Conservation (phyloP, 306 rosid species). For the Quercus bicolor region DNA sequence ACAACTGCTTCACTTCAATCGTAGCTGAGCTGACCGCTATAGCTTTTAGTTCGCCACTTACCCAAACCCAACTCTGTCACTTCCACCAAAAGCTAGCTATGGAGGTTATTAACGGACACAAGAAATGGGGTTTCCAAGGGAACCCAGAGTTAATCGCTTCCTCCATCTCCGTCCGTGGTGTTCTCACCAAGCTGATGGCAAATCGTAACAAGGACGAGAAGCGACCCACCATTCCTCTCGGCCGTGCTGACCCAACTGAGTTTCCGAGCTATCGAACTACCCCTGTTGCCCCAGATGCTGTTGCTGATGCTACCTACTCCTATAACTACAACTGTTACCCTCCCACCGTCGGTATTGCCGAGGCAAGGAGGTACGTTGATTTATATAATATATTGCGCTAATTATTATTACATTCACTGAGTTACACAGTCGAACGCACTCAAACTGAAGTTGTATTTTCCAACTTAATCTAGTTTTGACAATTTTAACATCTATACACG, state of each 20-base stretch:
- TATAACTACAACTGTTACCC: constrained; percentile 48
- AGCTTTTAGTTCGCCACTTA: no score
- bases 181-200: constrained; percentile 19
- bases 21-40: no score
- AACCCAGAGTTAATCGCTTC: constrained; percentile 39
- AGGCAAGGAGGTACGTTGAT: no score
- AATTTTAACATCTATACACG: no score
- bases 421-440: no score
- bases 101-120: constrained; percentile 27
- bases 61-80: no score
- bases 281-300: constrained; percentile 27
- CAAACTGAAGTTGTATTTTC: no score
- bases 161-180: constrained; percentile 47
- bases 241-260: constrained; percentile 57
- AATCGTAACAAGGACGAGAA: constrained; percentile 23
- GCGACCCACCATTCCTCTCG: constrained; percentile 30
- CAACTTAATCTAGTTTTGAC: no score
- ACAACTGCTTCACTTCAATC: no score
- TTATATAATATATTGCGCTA: no score
- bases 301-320: constrained; percentile 35
- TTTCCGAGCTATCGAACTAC: constrained; percentile 32
- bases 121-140: constrained; percentile 51
- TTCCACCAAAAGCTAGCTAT: background rate
- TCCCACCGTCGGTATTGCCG: constrained; percentile 32
- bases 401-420: no score